These are phyloP conservation scores for Cotoneaster glaucophyllus DNA, from an alignment of 306 rosid genomes.

Conservation along the genomic window DNA sequence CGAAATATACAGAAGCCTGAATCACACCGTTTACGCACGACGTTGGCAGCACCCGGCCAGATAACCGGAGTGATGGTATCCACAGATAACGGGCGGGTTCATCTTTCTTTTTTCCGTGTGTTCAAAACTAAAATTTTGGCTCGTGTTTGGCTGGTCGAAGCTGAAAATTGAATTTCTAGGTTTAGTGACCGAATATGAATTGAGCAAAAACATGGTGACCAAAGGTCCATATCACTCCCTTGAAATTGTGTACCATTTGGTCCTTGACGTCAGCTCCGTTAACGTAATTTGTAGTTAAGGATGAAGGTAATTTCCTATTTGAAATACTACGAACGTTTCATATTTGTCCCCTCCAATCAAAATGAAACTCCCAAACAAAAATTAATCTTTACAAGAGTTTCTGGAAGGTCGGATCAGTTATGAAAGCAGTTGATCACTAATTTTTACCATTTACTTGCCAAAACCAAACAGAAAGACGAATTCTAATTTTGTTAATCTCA, in stretches of 20 bases:
- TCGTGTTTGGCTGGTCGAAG: no score
- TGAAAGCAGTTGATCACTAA: not conserved
- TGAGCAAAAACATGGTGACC: no score
- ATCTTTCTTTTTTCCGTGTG: not conserved
- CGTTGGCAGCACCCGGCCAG: slow-evolving; percentile 85
- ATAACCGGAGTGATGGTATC: slow-evolving; percentile 90
- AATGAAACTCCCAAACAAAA: not conserved
- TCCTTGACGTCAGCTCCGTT: no score
- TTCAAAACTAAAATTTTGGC: no score
- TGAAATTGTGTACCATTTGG: no score
- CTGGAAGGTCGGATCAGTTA: not conserved
- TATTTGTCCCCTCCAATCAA: not conserved
- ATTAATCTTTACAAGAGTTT: not conserved
- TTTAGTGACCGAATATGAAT: no score
- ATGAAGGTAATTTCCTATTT: no score
- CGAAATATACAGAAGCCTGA: slow-evolving; percentile 26
- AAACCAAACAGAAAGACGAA: not conserved
- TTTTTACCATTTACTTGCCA: not conserved
- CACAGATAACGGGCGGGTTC: slow-evolving; percentile 44
- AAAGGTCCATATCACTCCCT: no score
- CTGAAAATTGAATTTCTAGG: no score
- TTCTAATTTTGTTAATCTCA: not conserved
- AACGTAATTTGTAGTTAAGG: no score
- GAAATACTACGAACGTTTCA: not conserved
- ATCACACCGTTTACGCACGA: slow-evolving; percentile 11